Base-by-base conservation (phyloP, 805 yeast genomes). In the Suhomyces xylopsoci region DNA sequence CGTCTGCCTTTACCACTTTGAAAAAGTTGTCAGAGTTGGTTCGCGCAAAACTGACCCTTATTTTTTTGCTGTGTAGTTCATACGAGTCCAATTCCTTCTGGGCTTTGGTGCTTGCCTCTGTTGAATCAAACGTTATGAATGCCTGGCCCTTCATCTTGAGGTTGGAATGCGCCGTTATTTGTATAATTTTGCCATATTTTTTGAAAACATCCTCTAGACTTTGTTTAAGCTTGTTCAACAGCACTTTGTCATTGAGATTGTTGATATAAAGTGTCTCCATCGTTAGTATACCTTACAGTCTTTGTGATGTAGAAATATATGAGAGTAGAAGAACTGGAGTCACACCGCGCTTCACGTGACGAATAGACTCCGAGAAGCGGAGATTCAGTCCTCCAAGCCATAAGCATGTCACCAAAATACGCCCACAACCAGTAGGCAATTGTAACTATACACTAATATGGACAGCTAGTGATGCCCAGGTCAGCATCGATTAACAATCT, bases 121-220 rank as follows among this genome's bases (percentile, higher is more conserved):
- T 59, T 17, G 65, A 62, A 3, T 69, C 74, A 49, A 84, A 81
- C 0, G 88, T 81, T 5, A 90, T 76, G 65, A 88, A 90, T 1
- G 96, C 96, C 66, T 90, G 96, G 2, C 97, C 97, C 52, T 85
- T 78, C 79, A 86, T 76, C 55, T 75, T 78, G n/a, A 88, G 60
- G 58, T 82, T 85, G 54, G 79, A 79, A 52, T 82, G 83, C 1
- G 89, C 82, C 2, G 80, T 71, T 10, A 89, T 68, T 28, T 78
- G 79, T 14, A 76, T 51, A 1, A 86, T 69, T 1, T 72, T 71
- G 0, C 86, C 85, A 61, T 71, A 79, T 15, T 72, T 63, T 3
- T 60, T 59, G 52, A 85, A 85, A 0, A 77, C 54, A 7, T 66
- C 62, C 2, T 52, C 52, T 2, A 90, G 72, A 6, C 72, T 71